Base-by-base conservation (phyloP, 129 eudicot genomes). In the Lonicera japonica region DNA sequence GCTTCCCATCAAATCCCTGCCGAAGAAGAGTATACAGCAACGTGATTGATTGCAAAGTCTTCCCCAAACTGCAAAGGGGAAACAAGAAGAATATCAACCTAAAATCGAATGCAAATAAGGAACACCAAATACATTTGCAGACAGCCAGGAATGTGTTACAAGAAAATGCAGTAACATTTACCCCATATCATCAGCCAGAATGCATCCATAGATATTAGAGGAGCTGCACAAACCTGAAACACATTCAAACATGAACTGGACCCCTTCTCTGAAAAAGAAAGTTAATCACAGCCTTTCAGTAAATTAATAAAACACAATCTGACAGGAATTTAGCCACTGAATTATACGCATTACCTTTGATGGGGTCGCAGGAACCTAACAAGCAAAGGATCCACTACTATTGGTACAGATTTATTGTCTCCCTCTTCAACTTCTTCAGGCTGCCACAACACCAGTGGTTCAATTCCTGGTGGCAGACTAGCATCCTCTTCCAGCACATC, bases 181-280 rank as follows among this genome's bases (percentile, higher is more conserved):
- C 99, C 99, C 99, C 99, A 94, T 94, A 78, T 94, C 96, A 85
- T 94, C 99, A 70, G 99, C 99, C 75, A 94, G 74, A 68, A 94
- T 94, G 88, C 99, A 94, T 54, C 99, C 99, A 52, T 75, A 58
- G 39, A 88, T 85, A 75, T 83, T 82, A 61, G 78, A 68, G 24
- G 80, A 62, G 68, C 80, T 67, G 14, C 70, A 71, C 65, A 77
- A 58, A 38, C 99, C 96, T 21, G 96, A 85, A 70, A 94, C 92
- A 64, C 99, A 94, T 23, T 85, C 96, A 68, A 94, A 94, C 99
- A 94, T 88, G 77, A 94, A 94, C 80, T 94, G 96, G 63, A 94
- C 99, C 47, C 99, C 99, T 85, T 94, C 96, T 54, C 99, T 91
- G 95, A 79, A 81, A 38, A 56, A 14, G 29, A 57, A 47, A 61